A percentile compares a stretch with the other conserved stretches of the same genome.
Evolutionary conservation across 78 protist species (phyloP).

Genomic region (Creolimax fragrantissima): DNA sequence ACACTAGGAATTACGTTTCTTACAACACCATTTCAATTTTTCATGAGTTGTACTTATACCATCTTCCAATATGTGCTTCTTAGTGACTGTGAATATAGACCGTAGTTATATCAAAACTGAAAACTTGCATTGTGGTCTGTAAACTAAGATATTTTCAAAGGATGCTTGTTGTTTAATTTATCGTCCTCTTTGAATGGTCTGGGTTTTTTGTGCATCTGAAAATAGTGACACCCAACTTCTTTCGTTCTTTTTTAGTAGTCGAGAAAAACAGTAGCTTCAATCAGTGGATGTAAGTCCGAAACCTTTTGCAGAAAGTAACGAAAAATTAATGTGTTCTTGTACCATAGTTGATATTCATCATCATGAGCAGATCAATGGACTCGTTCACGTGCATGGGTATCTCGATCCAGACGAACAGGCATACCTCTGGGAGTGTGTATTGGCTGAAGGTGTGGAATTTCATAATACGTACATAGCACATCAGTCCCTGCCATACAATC

Average conservation of each 20-base stretch:
- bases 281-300: background rate
- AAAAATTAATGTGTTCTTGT: background rate
- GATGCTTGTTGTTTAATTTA: too few species aligned
- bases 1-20: too few species aligned
- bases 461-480: too few species aligned
- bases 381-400: background rate
- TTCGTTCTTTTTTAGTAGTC: background rate
- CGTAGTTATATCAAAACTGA: too few species aligned
- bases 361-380: background rate
- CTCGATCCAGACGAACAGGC: background rate
- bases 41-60: too few species aligned
- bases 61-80: too few species aligned
- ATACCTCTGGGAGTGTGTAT: background rate
- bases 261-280: background rate
- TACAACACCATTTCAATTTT: too few species aligned
- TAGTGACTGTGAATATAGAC: too few species aligned
- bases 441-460: background rate
- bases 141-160: too few species aligned
- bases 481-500: too few species aligned
- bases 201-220: background rate
- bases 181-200: background rate
- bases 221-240: background rate
- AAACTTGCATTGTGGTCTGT: too few species aligned
- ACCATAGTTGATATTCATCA: background rate
- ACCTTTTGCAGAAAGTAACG: background rate